Evolutionary conservation across 2,329 filamentous ascomycete species (phyloP), one percentile per base, ranked within the genome.

Genomic region (Talaromyces sp.): DNA sequence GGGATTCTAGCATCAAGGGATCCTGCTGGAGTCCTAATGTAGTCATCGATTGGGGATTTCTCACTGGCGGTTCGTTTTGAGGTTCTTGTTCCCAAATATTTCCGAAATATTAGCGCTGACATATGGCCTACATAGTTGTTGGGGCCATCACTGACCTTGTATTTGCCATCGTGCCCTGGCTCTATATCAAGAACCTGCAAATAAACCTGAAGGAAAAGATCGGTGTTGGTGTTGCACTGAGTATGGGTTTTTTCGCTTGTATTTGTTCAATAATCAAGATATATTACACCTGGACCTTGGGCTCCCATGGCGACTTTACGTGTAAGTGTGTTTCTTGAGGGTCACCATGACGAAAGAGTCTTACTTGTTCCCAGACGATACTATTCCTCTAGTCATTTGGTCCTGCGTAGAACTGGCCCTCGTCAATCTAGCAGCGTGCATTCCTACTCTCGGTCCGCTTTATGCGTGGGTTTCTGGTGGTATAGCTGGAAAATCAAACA

Each of bases 261-360:
- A 16, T 40, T n/a, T 55, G 30, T 34, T 23, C 14, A 33, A 55
- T n/a, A 34, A 34, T 18, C 18, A 54, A 54, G 28, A 54, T 54
- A 54, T 54, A 54, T 18, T 54, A 54, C 51, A 54, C 51, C 14
- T 54, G 51, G 51, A 54, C 51, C 10, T n/a, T 54, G 10, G 51
- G 51, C 6, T 10, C 51, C 28, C 51, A 33, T 33, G n/a, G 6
- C 5, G 51, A 54, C 28, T 54, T 27, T 54, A 54, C 51, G 7
- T 54, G 51, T 54, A 54, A 30, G 51, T 54, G n/a, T 3, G 3
- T 12, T 40, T 31, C 23, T 30, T 31, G 28, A 30, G 51, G 28
- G 16, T 31, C 14, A 16, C 14, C 7, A 12, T 54, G 6, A 54
- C 9, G 31, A 31, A 4, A 31, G 3, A 2, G 51, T 8, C 51